Percentiles rank a stretch among this genome's conserved stretches.
These are phyloP conservation scores for Panellus pusillus DNA, from an alignment of 768 basidiomycete species.

Conservation along the genomic window DNA sequence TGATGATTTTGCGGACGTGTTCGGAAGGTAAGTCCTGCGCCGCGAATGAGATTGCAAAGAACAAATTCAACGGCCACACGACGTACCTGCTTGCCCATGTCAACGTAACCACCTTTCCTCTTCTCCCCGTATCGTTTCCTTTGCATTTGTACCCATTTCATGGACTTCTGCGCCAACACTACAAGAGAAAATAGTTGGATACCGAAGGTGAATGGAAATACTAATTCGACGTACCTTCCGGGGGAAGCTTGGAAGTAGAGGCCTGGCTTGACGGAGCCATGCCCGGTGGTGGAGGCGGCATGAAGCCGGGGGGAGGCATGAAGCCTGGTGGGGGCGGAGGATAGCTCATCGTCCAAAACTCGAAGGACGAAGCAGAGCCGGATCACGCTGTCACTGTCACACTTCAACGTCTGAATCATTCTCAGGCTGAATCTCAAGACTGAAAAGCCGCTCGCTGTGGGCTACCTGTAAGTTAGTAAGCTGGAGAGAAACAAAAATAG, in stretches of 20 bases:
- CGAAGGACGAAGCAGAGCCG: slow-evolving; percentile 4
- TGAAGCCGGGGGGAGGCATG: slow-evolving; percentile 45
- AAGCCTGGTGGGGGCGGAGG: slow-evolving; percentile 44
- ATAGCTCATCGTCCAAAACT: slow-evolving; percentile 48
- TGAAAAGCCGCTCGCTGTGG: too few relatives aligned
- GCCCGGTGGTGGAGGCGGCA: slow-evolving; percentile 52
- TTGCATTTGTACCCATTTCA: slow-evolving; percentile 97
- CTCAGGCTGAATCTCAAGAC: too few relatives aligned
- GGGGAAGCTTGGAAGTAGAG: slow-evolving; percentile 44
- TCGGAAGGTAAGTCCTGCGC: slow-evolving; percentile 90
- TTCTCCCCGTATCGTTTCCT: slow-evolving; percentile 90
- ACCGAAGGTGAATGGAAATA: not conserved
- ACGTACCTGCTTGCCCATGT: slow-evolving; percentile 89
- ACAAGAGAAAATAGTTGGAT: slow-evolving; percentile 15
- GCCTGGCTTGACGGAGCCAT: slow-evolving; percentile 45
- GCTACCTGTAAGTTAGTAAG: too few relatives aligned
- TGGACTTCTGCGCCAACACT: slow-evolving; percentile 86
- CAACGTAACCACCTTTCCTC: slow-evolving; percentile 84
- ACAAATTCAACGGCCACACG: slow-evolving; percentile 3
- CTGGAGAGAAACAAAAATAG: too few relatives aligned
- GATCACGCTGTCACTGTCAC: not conserved
- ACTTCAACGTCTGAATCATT: too few relatives aligned
- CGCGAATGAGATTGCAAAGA: slow-evolving; percentile 23
- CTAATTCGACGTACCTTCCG: slow-evolving; percentile 39
- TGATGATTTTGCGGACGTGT: slow-evolving; percentile 98